A percentile compares a stretch with the other conserved stretches of the same genome.
phyloP scores from a whole-genome alignment of 2,329 filamentous ascomycete species.

The Rosellinia necatrix region DNA sequence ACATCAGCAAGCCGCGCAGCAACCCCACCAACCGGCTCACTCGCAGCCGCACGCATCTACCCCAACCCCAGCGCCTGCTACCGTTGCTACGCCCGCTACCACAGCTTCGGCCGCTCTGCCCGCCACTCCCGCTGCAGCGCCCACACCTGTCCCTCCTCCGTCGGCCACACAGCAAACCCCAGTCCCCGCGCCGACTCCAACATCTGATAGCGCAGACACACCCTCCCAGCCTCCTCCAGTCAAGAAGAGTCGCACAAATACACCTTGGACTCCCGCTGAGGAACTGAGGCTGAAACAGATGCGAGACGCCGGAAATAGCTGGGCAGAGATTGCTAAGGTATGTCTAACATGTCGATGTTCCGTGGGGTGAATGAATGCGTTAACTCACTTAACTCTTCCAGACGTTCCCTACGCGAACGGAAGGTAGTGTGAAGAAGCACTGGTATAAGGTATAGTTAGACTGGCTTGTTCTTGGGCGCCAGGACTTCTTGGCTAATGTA shows the following conservation, averaged over 20 bases:
- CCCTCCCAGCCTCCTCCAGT: slow-evolving; percentile 57
- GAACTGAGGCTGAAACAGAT: slow-evolving; percentile 91
- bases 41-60: slow-evolving; percentile 33
- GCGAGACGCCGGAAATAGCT: slow-evolving; percentile 90
- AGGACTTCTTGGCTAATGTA: slow-evolving; percentile 1
- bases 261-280: slow-evolving; percentile 94
- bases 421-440: slow-evolving; percentile 98
- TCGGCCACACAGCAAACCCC: slow-evolving; percentile 41
- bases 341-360: neutral
- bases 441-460: slow-evolving; percentile 83
- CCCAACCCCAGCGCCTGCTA: slow-evolving; percentile 36
- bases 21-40: slow-evolving; percentile 25
- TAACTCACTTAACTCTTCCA: slow-evolving; percentile 43
- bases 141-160: slow-evolving; percentile 44
- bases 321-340: slow-evolving; percentile 98
- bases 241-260: slow-evolving; percentile 98
- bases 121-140: slow-evolving; percentile 44
- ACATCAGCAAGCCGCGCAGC: slow-evolving; percentile 31
- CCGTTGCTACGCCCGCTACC: slow-evolving; percentile 42
- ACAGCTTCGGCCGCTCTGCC: slow-evolving; percentile 37
- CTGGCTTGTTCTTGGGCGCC: neutral
- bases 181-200: slow-evolving; percentile 36
- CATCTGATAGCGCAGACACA: slow-evolving; percentile 43
- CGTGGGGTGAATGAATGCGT: neutral
- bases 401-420: slow-evolving; percentile 91